Evolutionary conservation across 73 alveolate species (phyloP), one percentile per base, ranked within the genome.

Genomic region (Paramecium bursaria): DNA sequence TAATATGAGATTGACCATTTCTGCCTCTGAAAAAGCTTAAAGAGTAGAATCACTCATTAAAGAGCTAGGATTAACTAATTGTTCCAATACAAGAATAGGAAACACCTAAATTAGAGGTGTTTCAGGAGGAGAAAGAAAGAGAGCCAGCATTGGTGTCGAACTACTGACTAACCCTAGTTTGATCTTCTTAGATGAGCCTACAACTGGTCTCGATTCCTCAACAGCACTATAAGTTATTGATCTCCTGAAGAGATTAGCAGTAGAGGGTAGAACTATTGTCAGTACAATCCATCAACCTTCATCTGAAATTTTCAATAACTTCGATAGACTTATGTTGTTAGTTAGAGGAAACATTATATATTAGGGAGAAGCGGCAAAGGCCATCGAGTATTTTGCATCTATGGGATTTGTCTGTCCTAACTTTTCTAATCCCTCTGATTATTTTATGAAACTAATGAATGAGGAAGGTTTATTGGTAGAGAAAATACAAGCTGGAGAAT

Each of bases 61-160:
- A 49, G 75, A 75, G 46, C 86, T 94, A 48, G 93, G 94, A 31
- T 76, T 94, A 46, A 85, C 79, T 47, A 89, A 91, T 50, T 94
- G 98, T 47, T 75, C 75, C 74, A 92, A 91, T 61, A 93, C 96
- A 11, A 79, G 74, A 73, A 87, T 91, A 33, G 98, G 98, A 21
- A 91, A 88, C 76, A 75, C 92, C 33, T 47, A 61, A 47, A 51
- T 86, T 33, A 88, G 92, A 79, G 98, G 98, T 17, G 87, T 93
- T 14, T 91, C 96, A 2, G 98, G 98, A 13, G 98, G 98, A 21
- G 98, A 93, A 61, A 91, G 95, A 74, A 93, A 91, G 76, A 46
- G 98, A 75, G 90, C 95, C 54, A 87, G 95, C 25, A 93, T 93
- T 22, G 98, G 96, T 19, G 92, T 93, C 74, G 98, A 93, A 86